phyloP scores from a whole-genome alignment of 352 stramenopile genomes.

The Phytophthora citricola region DNA sequence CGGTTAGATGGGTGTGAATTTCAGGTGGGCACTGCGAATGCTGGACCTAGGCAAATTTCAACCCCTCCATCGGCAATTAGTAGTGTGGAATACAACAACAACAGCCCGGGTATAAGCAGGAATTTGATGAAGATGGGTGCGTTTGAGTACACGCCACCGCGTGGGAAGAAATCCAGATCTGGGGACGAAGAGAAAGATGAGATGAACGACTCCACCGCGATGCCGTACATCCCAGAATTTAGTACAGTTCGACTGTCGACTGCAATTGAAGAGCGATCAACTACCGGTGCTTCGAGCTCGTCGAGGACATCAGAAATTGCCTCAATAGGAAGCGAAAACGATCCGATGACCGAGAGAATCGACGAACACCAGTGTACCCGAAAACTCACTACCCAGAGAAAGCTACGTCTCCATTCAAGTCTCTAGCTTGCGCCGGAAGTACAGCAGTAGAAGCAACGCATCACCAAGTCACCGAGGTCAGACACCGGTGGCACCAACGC shows the following conservation, averaged over 20 bases:
- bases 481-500: conserved; percentile 24
- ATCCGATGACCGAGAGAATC: conserved; percentile 28
- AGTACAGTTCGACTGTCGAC: conserved; percentile 50
- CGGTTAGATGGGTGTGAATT: no score
- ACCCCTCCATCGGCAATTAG: conserved; percentile 78
- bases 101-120: conserved; percentile 71
- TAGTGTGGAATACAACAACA: conserved; percentile 66
- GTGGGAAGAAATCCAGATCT: conserved; percentile 31
- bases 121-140: conserved; percentile 86
- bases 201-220: conserved; percentile 44
- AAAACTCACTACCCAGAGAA: conserved; percentile 58
- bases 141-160: conserved; percentile 78
- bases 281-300: conserved; percentile 7
- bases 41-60: conserved; percentile 33
- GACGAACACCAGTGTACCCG: conserved; percentile 43
- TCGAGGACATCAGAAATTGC: conserved; percentile 28
- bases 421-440: conserved; percentile 73
- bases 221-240: conserved; percentile 63
- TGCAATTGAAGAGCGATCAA: conserved; percentile 24
- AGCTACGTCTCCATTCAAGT: conserved; percentile 36
- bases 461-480: conserved; percentile 45
- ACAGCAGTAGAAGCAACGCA: conserved; percentile 59
- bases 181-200: conserved; percentile 27
- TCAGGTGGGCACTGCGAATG: conserved; percentile 16
- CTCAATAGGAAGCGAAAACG: conserved; percentile 61